These are phyloP conservation scores for Glycine latifolia DNA, from an alignment of 306 rosid genomes.

Conservation along the genomic window DNA sequence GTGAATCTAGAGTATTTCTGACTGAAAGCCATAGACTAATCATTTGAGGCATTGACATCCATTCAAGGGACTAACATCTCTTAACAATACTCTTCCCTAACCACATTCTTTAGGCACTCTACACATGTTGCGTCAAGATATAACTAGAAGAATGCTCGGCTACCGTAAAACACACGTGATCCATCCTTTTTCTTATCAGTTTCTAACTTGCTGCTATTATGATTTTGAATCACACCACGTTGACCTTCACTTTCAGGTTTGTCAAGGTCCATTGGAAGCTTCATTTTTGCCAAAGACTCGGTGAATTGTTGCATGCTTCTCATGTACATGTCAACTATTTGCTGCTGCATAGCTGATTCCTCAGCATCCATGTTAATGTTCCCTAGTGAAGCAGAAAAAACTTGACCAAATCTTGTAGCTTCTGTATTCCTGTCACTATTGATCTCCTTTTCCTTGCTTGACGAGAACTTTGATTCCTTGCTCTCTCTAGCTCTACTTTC, in stretches of 20 bases:
- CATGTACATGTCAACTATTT: conserved; percentile 90
- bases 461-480: conserved; percentile 49
- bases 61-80: too few species aligned
- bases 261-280: conserved; percentile 85
- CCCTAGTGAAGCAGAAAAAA: conserved; percentile 69
- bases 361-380: conserved; percentile 73
- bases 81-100: neutral
- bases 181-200: conserved; percentile 71
- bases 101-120: neutral
- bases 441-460: conserved; percentile 54
- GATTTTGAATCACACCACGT: conserved; percentile 58
- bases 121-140: conserved; percentile 37
- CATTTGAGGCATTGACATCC: too few species aligned
- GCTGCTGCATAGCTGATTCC: conserved; percentile 85
- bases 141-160: conserved; percentile 81
- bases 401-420: conserved; percentile 59
- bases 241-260: conserved; percentile 56
- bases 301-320: conserved; percentile 73
- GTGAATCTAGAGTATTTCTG: too few species aligned
- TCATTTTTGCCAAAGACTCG: conserved; percentile 82
- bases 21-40: too few species aligned
- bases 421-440: conserved; percentile 40
- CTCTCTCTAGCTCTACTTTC: conserved; percentile 54
- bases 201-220: conserved; percentile 54
- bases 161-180: conserved; percentile 80